A percentile compares a stretch with the other conserved stretches of the same genome.
Evolutionary conservation across 768 basidiomycete species (phyloP).

Genomic region (Hygrophorus pudorinus): DNA sequence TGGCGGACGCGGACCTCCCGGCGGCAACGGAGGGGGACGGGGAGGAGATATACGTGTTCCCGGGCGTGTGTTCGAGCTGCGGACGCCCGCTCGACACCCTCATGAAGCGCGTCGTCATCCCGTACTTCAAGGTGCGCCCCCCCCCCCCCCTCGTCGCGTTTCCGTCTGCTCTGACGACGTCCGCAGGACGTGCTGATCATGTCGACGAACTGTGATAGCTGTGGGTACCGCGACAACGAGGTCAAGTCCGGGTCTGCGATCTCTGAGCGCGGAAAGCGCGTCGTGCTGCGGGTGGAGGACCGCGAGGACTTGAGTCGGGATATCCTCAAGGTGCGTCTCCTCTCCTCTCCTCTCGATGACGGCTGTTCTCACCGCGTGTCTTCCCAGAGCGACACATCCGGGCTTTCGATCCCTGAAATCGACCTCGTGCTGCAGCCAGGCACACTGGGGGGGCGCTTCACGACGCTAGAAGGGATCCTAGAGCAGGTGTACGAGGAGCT

Average conservation of each 20-base stretch:
- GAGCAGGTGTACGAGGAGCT: conserved; percentile 94
- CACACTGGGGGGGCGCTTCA: conserved; percentile 95
- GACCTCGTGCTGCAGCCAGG: conserved; percentile 86
- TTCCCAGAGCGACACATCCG: conserved; percentile 82
- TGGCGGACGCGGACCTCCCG: conserved; percentile 21
- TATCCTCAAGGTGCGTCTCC: conserved; percentile 69
- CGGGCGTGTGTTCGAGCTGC: conserved; percentile 82
- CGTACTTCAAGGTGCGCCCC: conserved; percentile 81
- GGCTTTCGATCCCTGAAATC: conserved; percentile 87
- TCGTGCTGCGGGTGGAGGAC: conserved; percentile 86
- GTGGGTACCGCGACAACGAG: conserved; percentile 97
- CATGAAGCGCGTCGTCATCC: conserved; percentile 96
- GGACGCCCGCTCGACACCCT: conserved; percentile 72
- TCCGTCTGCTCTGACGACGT: neutral
- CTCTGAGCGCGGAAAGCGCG: conserved; percentile 76
- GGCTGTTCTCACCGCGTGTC: neutral
- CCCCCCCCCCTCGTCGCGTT: too few relatives aligned
- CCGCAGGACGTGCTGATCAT: conserved; percentile 88
- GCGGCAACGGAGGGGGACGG: too few relatives aligned
- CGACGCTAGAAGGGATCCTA: conserved; percentile 91
- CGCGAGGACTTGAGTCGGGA: conserved; percentile 88
- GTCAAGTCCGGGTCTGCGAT: conserved; percentile 92
- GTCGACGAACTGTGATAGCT: conserved; percentile 93
- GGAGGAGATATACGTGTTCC: conserved; percentile 88
- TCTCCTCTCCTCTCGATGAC: neutral